phyloP scores from a whole-genome alignment of 805 yeast genomes.

The Saturnispora quitensis region DNA sequence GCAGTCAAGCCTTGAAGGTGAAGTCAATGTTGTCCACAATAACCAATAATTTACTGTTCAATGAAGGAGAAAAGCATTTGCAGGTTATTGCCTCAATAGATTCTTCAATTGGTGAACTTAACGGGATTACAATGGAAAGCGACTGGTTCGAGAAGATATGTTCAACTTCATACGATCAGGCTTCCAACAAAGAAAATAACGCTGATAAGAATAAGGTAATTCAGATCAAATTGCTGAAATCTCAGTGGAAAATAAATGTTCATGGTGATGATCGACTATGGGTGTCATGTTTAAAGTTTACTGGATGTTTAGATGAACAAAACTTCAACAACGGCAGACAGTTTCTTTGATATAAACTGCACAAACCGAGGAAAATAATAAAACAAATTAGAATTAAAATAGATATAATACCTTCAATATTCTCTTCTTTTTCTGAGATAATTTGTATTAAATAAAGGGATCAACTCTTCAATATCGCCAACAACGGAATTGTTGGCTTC shows the following conservation, averaged over 20 bases:
- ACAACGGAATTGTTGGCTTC: constrained; percentile 14
- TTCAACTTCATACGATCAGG: neutral
- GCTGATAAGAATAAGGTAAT: constrained; percentile 29
- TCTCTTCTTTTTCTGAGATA: constrained; percentile 58
- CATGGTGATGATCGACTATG: constrained; percentile 17
- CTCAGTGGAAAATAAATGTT: constrained; percentile 34
- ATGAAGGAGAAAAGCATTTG: constrained; percentile 14
- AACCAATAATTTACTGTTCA: constrained; percentile 22
- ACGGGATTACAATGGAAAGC: constrained; percentile 22
- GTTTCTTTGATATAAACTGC: constrained; percentile 16
- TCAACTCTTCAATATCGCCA: constrained; percentile 28
- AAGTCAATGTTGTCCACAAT: constrained; percentile 15
- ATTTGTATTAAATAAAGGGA: constrained; percentile 46
- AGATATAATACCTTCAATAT: constrained; percentile 29
- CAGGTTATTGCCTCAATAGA: constrained; percentile 17
- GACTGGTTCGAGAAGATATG: constrained; percentile 21
- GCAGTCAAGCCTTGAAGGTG: constrained; percentile 22
- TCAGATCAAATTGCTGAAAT: constrained; percentile 33
- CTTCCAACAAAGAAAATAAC: neutral
- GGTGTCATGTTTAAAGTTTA: constrained; percentile 20
- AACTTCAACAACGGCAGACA: constrained; percentile 18
- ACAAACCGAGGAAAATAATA: neutral
- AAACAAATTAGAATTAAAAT: neutral
- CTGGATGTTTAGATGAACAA: constrained; percentile 23
- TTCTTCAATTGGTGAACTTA: constrained; percentile 18